Conservation (phyloP, 495 filamentous ascomycete genomes). For the Tuber indicum region DNA sequence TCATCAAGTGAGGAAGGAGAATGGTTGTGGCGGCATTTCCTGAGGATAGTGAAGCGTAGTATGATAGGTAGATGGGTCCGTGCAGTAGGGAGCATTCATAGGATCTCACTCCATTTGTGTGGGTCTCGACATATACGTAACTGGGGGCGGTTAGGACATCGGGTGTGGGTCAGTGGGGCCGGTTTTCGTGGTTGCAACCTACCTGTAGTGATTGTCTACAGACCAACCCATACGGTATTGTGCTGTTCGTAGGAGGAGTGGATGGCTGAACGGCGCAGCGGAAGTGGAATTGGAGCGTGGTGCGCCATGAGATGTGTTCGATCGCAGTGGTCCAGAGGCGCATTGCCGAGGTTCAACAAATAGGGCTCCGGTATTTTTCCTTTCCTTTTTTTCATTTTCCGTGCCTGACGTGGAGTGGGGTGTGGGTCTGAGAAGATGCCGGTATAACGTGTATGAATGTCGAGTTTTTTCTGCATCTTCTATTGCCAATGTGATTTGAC, state of each 20-base stretch:
- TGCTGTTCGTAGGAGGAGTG: neutral
- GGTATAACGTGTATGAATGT: neutral
- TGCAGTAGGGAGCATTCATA: neutral
- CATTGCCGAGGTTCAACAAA: neutral
- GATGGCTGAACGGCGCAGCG: neutral
- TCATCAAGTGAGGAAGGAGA: neutral
- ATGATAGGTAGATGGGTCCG: neutral
- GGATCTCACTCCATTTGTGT: neutral
- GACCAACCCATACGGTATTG: neutral
- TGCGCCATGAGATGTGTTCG: neutral
- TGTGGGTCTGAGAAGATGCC: neutral
- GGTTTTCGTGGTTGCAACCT: neutral
- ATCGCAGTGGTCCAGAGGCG: neutral
- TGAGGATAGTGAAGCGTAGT: neutral
- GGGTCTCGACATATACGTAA: neutral
- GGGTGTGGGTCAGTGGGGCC: conserved; percentile 1
- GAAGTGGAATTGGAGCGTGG: neutral
- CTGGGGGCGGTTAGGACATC: neutral
- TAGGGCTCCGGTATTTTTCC: neutral
- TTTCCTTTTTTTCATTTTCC: conserved; percentile 8
- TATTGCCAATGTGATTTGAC: neutral
- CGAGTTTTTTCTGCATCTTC: neutral
- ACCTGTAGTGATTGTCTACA: neutral
- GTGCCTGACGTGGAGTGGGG: neutral
- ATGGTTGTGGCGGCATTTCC: neutral